Evolutionary conservation across 306 rosid species (phyloP).

Genomic region (Comarum palustre): DNA sequence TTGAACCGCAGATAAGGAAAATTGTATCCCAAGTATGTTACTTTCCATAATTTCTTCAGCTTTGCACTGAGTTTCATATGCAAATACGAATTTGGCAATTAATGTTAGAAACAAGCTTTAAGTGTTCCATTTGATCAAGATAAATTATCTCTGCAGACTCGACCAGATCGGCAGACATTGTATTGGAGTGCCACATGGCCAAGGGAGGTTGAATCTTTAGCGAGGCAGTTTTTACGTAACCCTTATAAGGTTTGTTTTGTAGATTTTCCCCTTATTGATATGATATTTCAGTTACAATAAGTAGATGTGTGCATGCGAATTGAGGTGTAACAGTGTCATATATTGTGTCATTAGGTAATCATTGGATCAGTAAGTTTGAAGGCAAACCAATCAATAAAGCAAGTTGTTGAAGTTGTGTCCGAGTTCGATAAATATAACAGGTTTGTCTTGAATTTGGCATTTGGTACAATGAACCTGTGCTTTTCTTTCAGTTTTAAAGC

Average conservation of each 20-base stretch:
- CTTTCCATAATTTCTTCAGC: constrained; percentile 4
- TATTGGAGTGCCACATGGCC: constrained; percentile 99
- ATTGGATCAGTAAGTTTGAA: constrained; percentile 79
- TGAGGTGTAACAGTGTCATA: constrained; percentile 12
- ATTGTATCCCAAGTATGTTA: constrained; percentile 66
- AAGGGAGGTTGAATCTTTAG: constrained; percentile 88
- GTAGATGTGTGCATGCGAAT: constrained; percentile 2
- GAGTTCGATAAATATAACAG: constrained; percentile 83
- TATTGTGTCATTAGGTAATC: constrained; percentile 48
- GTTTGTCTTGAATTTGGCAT: constrained; percentile 40
- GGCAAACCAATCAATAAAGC: constrained; percentile 89
- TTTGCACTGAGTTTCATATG: not conserved
- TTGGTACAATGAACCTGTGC: not conserved
- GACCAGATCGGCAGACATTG: constrained; percentile 96
- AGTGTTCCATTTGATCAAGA: not conserved
- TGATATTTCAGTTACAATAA: constrained; percentile 19
- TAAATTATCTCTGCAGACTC: constrained; percentile 51
- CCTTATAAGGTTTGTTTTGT: constrained; percentile 66
- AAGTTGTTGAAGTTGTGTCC: constrained; percentile 72
- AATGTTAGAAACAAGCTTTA: not conserved
- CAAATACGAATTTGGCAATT: not conserved
- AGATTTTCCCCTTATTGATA: not conserved
- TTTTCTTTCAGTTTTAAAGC: constrained; percentile 23
- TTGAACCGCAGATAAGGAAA: constrained; percentile 94
- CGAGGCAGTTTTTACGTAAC: constrained; percentile 80